Conservation (phyloP, 768 basidiomycete species). For the Tricholoma sp. region DNA sequence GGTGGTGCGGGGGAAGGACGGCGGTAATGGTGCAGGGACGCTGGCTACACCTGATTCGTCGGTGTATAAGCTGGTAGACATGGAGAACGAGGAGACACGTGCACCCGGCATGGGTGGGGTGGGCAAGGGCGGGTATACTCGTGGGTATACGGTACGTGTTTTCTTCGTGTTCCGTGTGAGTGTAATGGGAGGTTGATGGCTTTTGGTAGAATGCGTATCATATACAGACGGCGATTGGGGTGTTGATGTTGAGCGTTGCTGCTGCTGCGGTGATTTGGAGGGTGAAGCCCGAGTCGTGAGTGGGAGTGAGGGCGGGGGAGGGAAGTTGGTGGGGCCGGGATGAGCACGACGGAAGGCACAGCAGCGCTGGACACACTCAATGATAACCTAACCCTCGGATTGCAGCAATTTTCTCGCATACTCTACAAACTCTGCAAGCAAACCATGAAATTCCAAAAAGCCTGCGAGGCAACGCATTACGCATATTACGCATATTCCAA, state of each 20-base stretch:
- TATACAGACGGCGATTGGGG: constrained; percentile 56
- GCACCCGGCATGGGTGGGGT: background rate
- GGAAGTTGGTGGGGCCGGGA: background rate
- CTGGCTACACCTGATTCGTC: constrained; percentile 25
- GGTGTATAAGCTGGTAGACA: constrained; percentile 14
- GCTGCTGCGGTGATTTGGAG: constrained; percentile 74
- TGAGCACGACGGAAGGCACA: background rate
- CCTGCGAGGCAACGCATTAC: background rate
- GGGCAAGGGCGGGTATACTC: constrained; percentile 2
- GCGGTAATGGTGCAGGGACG: constrained; percentile 12
- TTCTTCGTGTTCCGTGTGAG: background rate
- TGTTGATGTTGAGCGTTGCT: constrained; percentile 60
- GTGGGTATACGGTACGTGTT: constrained; percentile 13
- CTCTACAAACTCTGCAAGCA: too few species aligned
- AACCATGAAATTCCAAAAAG: background rate
- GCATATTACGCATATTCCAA: background rate
- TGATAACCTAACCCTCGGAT: too few species aligned
- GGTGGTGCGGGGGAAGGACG: background rate
- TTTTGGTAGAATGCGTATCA: constrained; percentile 25
- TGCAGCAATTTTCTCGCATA: too few species aligned
- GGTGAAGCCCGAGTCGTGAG: constrained; percentile 41
- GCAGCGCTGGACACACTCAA: too few species aligned
- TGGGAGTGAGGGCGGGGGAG: background rate
- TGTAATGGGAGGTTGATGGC: background rate
- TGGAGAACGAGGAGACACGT: background rate